These are phyloP conservation scores for Breynia disticha DNA, from an alignment of 441 rosid species.

Conservation along the genomic window DNA sequence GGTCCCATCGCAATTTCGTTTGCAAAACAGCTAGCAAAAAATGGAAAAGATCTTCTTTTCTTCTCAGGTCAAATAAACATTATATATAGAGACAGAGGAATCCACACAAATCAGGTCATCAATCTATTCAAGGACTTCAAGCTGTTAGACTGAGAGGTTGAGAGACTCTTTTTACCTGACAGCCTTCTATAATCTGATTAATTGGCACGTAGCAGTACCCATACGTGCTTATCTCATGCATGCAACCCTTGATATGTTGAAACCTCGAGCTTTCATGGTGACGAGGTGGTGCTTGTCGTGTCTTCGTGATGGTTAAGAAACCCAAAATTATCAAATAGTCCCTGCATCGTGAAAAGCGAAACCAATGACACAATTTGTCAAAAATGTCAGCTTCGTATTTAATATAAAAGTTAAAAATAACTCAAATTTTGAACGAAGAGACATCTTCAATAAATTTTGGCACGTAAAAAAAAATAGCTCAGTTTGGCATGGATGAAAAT, in stretches of 20 bases:
- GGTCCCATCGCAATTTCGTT: slow-evolving; percentile 36
- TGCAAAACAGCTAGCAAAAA: slow-evolving; percentile 38
- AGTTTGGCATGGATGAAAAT: no score
- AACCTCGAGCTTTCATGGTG: slow-evolving; percentile 17
- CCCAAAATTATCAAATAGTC: slow-evolving; percentile 49
- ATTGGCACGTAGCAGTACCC: slow-evolving; percentile 13
- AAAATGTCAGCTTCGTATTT: no score
- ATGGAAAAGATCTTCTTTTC: slow-evolving; percentile 13
- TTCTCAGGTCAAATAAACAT: slow-evolving; percentile 20
- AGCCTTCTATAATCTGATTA: background rate
- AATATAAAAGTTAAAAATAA: no score
- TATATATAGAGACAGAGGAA: no score
- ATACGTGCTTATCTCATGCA: slow-evolving; percentile 11
- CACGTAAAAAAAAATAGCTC: no score
- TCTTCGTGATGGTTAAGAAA: slow-evolving; percentile 30
- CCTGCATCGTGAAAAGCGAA: slow-evolving; percentile 33
- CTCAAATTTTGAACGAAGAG: no score
- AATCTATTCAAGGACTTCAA: no score
- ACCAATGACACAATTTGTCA: background rate
- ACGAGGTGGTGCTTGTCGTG: slow-evolving; percentile 7
- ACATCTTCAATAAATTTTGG: no score
- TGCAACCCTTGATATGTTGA: no score
- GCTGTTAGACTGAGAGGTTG: slow-evolving; percentile 11
- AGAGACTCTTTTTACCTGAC: slow-evolving; percentile 18
- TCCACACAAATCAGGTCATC: no score